A percentile compares a stretch with the other conserved stretches of the same genome.
These are phyloP conservation scores for Rutstroemia sp. DNA, from an alignment of 2,329 filamentous ascomycete species.

Conservation along the genomic window DNA sequence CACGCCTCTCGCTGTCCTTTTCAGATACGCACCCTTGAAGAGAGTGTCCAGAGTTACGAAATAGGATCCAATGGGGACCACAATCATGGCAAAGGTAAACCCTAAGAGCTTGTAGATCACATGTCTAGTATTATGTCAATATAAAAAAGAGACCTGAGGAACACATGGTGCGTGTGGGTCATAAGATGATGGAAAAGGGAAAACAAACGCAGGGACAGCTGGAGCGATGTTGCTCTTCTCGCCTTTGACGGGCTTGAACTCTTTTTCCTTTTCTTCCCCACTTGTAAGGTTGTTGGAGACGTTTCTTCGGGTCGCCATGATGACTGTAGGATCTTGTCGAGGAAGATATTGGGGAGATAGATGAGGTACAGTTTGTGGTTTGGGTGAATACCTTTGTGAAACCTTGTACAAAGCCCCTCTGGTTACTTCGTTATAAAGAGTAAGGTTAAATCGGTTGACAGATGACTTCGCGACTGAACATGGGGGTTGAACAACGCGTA, in stretches of 20 bases:
- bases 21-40: background rate
- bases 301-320: constrained; percentile 65
- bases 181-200: background rate
- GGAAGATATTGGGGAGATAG: background rate
- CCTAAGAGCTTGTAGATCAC: constrained; percentile 86
- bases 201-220: constrained; percentile 64
- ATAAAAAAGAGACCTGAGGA: too few species aligned
- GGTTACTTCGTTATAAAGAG: too few species aligned
- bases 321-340: background rate
- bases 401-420: background rate
- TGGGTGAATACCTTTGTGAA: background rate
- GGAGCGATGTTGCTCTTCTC: constrained; percentile 69
- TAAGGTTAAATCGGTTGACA: too few species aligned
- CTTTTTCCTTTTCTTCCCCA: constrained; percentile 54
- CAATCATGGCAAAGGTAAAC: constrained; percentile 89
- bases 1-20: too few species aligned
- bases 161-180: background rate
- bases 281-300: constrained; percentile 33
- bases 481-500: too few species aligned
- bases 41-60: constrained; percentile 43
- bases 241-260: constrained; percentile 33
- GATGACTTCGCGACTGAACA: too few species aligned
- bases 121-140: constrained; percentile 41
- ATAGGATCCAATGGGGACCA: constrained; percentile 80
- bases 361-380: background rate